Conservation (phyloP, 2,329 filamentous ascomycete genomes). For the Claviceps lovelessii region DNA sequence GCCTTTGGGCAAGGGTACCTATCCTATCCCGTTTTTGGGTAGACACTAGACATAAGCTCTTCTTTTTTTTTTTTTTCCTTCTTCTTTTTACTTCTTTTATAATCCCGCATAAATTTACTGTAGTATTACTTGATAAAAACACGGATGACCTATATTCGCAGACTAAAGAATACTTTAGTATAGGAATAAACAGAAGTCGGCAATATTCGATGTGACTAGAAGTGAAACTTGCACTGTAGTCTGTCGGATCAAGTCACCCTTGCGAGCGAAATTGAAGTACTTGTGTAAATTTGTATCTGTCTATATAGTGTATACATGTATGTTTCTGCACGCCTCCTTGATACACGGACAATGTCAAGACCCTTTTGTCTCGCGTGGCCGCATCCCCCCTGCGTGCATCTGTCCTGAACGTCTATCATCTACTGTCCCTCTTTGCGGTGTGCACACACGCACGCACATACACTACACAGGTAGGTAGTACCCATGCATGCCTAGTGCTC, state of each 20-base stretch:
- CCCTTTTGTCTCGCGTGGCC: no score
- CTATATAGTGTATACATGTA: no score
- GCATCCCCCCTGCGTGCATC: no score
- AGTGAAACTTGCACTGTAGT: not conserved
- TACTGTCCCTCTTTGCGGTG: no score
- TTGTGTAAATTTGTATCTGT: no score
- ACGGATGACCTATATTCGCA: not conserved
- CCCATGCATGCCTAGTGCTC: not conserved
- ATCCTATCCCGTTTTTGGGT: conserved; percentile 9
- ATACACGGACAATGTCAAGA: no score
- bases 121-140: no score
- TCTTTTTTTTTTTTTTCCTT: not conserved
- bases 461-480: no score
- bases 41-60: not conserved
- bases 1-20: conserved; percentile 12
- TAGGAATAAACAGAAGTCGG: not conserved
- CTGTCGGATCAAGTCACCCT: no score
- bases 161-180: not conserved
- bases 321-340: not conserved
- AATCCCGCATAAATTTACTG: not conserved
- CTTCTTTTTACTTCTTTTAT: not conserved
- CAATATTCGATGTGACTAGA: not conserved
- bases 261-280: no score
- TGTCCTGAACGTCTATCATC: no score
- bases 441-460: no score